Conservation (phyloP, 2,329 filamentous ascomycete genomes). For the Exophiala calicioides region DNA sequence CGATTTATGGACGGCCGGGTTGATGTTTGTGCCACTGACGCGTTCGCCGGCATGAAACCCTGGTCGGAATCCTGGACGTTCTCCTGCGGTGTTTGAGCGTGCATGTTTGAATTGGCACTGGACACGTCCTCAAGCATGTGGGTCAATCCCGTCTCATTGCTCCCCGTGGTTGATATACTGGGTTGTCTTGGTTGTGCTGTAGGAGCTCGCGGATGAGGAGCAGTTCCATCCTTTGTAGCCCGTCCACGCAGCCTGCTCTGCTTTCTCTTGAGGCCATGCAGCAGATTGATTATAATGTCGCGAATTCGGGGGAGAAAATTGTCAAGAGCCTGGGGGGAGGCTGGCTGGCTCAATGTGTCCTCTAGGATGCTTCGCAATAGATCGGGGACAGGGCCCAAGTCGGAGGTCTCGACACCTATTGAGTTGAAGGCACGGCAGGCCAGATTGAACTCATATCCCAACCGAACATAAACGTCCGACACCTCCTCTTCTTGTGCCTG, state of each 20-base stretch:
- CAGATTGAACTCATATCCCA: conserved; percentile 99
- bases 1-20: conserved; percentile 14
- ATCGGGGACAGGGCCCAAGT: conserved; percentile 94
- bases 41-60: conserved; percentile 3
- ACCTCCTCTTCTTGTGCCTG: conserved; percentile 91
- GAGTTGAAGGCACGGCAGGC: conserved; percentile 94
- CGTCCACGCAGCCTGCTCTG: conserved; percentile 78
- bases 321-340: conserved; percentile 88
- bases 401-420: conserved; percentile 92
- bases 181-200: conserved; percentile 39
- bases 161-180: conserved; percentile 50
- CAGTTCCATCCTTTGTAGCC: conserved; percentile 52
- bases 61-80: conserved; percentile 1
- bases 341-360: conserved; percentile 93
- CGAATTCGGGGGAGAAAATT: conserved; percentile 90
- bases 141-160: conserved; percentile 46
- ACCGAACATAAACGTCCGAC: conserved; percentile 94
- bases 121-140: conserved; percentile 41
- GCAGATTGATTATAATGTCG: conserved; percentile 96
- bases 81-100: conserved; percentile 17
- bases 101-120: conserved; percentile 17
- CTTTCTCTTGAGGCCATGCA: conserved; percentile 95
- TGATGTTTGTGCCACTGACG: conserved; percentile 1
- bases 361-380: conserved; percentile 86
- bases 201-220: conserved; percentile 15